Conservation (phyloP, 306 rosid species). For the Rosa lucieae region DNA sequence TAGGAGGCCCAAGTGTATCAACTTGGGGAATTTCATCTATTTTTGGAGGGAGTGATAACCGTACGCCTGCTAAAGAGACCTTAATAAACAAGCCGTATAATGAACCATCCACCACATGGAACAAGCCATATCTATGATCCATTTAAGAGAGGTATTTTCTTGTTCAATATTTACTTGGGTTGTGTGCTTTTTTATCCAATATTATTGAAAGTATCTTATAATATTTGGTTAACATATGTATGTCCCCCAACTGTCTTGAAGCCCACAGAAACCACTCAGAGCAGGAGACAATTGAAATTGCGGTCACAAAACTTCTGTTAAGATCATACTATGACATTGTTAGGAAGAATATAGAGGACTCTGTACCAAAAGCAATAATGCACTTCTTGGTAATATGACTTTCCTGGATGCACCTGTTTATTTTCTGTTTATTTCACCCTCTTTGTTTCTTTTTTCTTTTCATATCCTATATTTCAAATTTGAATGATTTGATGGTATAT, state of each 20-base stretch:
- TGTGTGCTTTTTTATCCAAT: slow-evolving; percentile 11
- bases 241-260: slow-evolving; percentile 81
- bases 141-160: slow-evolving; percentile 74
- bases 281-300: slow-evolving; percentile 76
- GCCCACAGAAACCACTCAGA: slow-evolving; percentile 86
- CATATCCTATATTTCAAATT: background rate
- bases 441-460: background rate
- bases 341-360: slow-evolving; percentile 86
- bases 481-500: background rate
- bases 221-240: slow-evolving; percentile 26
- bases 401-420: background rate
- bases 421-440: background rate
- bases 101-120: slow-evolving; percentile 69
- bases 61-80: slow-evolving; percentile 56
- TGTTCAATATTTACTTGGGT: slow-evolving; percentile 10
- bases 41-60: slow-evolving; percentile 79
- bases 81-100: slow-evolving; percentile 40
- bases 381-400: slow-evolving; percentile 83
- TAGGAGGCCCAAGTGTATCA: slow-evolving; percentile 64
- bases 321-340: slow-evolving; percentile 93
- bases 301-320: slow-evolving; percentile 75
- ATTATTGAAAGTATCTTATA: background rate
- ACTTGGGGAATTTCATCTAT: slow-evolving; percentile 95
- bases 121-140: slow-evolving; percentile 71
- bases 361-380: slow-evolving; percentile 92